Percentiles rank a stretch among this genome's conserved stretches.
Conservation (phyloP, 73 alveolate genomes). For the Paramecium bursaria region DNA sequence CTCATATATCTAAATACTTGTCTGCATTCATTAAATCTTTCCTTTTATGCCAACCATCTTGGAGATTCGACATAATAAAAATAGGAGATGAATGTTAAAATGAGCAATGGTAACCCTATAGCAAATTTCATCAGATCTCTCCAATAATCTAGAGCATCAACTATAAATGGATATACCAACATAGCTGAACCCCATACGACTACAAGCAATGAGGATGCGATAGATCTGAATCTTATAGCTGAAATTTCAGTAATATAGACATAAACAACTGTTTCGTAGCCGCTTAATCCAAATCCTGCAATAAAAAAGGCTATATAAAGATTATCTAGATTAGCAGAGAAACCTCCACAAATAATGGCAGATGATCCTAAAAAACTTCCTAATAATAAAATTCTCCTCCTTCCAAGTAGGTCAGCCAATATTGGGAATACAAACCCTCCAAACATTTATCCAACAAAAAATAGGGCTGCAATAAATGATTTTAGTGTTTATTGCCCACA, state of each 20-base stretch:
- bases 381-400: slow-evolving; percentile 58
- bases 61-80: slow-evolving; percentile 64
- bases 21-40: slow-evolving; percentile 59
- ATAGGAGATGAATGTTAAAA: slow-evolving; percentile 27
- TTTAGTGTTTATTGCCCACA: slow-evolving; percentile 5
- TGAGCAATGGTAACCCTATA: slow-evolving; percentile 51
- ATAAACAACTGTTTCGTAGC: slow-evolving; percentile 64
- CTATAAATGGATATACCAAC: slow-evolving; percentile 61
- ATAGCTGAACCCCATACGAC: slow-evolving; percentile 63
- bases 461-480: slow-evolving; percentile 48
- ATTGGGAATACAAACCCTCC: slow-evolving; percentile 61
- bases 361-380: slow-evolving; percentile 46
- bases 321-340: slow-evolving; percentile 9
- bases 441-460: slow-evolving; percentile 61
- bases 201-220: slow-evolving; percentile 38
- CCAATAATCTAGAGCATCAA: slow-evolving; percentile 53
- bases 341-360: slow-evolving; percentile 19
- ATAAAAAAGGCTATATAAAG: slow-evolving; percentile 34
- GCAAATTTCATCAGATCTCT: slow-evolving; percentile 46
- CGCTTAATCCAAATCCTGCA: slow-evolving; percentile 70
- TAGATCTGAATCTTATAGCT: slow-evolving; percentile 65
- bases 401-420: slow-evolving; percentile 58
- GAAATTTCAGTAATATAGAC: slow-evolving; percentile 59
- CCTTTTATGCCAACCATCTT: slow-evolving; percentile 56
- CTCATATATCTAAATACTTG: slow-evolving; percentile 65